phyloP scores from a whole-genome alignment of 805 yeast species.

The Suhomyces pyralidae region DNA sequence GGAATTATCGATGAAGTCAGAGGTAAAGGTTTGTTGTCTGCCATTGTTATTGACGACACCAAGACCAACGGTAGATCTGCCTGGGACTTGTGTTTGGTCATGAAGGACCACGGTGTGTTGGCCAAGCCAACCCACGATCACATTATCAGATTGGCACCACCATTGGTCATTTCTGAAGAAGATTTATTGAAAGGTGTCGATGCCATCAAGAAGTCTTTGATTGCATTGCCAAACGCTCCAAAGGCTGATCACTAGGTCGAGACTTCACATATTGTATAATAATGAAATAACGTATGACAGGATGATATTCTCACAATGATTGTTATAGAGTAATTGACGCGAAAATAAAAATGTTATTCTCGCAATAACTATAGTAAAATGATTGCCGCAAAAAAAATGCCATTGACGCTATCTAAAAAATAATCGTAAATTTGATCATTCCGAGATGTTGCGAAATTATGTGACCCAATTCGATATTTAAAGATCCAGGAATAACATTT shows the following conservation, averaged over 20 bases:
- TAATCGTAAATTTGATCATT: not conserved
- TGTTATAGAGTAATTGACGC: not conserved
- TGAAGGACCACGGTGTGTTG: conserved; percentile 84
- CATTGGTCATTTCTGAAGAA: conserved; percentile 83
- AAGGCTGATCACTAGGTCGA: conserved; percentile 40
- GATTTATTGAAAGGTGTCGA: conserved; percentile 81
- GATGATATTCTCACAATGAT: not conserved
- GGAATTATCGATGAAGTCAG: conserved; percentile 62
- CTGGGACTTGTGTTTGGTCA: conserved; percentile 89
- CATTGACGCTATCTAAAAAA: not conserved
- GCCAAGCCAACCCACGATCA: conserved; percentile 97
- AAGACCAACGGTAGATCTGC: conserved; percentile 89
- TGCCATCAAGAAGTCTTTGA: conserved; percentile 60
- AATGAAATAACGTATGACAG: not conserved
- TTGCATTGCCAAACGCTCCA: conserved; percentile 51
- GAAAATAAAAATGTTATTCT: too few species aligned
- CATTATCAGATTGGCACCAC: conserved; percentile 95
- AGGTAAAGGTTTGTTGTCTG: conserved; percentile 85
- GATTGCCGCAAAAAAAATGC: not conserved
- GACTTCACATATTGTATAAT: not conserved
- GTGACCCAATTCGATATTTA: too few species aligned
- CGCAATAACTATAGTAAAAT: too few species aligned
- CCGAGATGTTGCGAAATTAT: too few species aligned
- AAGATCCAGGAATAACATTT: too few species aligned
- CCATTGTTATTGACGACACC: conserved; percentile 83